These are phyloP conservation scores for Podaxis sp. DNA, from an alignment of 768 basidiomycete genomes.

Conservation along the genomic window DNA sequence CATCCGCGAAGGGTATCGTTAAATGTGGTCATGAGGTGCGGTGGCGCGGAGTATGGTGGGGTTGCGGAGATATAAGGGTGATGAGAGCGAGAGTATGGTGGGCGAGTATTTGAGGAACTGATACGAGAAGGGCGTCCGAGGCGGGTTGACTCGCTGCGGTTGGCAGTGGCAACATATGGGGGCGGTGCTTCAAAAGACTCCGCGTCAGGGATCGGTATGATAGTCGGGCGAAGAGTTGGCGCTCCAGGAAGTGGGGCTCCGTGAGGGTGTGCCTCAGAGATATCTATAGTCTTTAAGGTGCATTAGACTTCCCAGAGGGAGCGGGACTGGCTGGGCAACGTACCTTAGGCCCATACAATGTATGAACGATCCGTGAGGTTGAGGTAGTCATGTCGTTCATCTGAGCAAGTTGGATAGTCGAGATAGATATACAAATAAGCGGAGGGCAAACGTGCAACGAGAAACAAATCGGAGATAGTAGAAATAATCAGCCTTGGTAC, in stretches of 20 bases:
- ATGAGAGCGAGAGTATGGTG: background rate
- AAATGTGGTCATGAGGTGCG: background rate
- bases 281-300: background rate
- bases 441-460: background rate
- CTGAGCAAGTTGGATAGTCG: background rate
- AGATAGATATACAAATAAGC: background rate
- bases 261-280: background rate
- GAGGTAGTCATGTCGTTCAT: background rate
- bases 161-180: background rate
- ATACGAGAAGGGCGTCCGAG: background rate
- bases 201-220: background rate
- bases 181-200: background rate
- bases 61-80: background rate
- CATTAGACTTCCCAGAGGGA: background rate
- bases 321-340: background rate
- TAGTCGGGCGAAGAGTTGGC: background rate
- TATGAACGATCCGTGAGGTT: background rate
- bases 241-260: background rate
- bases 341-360: constrained; percentile 10
- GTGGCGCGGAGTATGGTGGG: background rate
- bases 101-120: background rate
- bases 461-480: background rate
- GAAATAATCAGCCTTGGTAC: background rate
- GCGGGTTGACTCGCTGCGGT: background rate
- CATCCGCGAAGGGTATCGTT: background rate